A percentile compares a stretch with the other conserved stretches of the same genome.
phyloP scores from a whole-genome alignment of 495 filamentous ascomycete species.

The Penicillium riverlandense region DNA sequence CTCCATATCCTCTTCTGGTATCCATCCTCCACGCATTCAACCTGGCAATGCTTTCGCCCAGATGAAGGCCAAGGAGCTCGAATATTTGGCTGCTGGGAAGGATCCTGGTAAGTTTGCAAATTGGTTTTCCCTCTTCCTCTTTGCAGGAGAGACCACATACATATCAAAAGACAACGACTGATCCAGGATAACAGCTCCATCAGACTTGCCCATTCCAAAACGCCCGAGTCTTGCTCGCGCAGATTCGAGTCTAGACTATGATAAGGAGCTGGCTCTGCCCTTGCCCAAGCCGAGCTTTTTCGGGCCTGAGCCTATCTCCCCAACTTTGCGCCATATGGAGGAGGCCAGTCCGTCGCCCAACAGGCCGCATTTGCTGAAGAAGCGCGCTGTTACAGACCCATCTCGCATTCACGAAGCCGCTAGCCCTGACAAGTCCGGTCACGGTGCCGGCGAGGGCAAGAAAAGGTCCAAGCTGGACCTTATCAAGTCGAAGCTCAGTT shows the following conservation, averaged over 20 bases:
- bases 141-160: no score
- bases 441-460: constrained; percentile 5
- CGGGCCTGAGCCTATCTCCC: background rate
- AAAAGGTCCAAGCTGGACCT: constrained; percentile 22
- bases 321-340: background rate
- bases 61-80: constrained; percentile 6
- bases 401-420: background rate
- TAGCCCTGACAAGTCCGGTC: background rate
- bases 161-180: no score
- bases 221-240: constrained; percentile 7
- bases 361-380: constrained; percentile 6
- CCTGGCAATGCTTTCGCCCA: constrained; percentile 25
- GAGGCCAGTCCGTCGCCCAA: constrained; percentile 1
- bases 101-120: constrained; percentile 2
- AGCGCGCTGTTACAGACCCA: constrained; percentile 13
- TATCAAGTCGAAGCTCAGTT: constrained; percentile 24
- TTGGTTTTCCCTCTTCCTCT: background rate
- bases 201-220: background rate
- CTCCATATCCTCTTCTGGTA: no score
- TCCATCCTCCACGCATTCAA: background rate
- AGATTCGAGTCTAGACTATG: constrained; percentile 18
- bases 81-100: background rate
- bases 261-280: constrained; percentile 21
- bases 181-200: background rate
- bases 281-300: constrained; percentile 21